Percentiles rank a stretch among this genome's conserved stretches.
phyloP scores from a whole-genome alignment of 2,329 filamentous ascomycete species.

The Huntiella decipiens region DNA sequence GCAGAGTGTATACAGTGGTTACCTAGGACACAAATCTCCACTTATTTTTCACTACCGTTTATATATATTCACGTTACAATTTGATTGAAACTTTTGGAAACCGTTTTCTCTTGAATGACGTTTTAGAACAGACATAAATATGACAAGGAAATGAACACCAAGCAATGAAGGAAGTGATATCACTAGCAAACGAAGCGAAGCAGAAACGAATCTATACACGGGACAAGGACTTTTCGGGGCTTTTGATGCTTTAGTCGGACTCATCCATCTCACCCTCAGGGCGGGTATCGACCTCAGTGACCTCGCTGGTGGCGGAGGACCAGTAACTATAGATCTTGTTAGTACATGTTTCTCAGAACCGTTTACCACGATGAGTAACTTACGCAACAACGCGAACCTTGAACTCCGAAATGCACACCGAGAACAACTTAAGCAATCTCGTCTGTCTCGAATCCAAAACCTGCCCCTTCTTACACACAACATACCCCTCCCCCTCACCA shows the following conservation, averaged over 20 bases:
- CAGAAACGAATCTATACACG: constrained; percentile 15
- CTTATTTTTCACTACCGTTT: not conserved
- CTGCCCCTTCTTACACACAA: constrained; percentile 71
- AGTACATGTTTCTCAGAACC: not conserved
- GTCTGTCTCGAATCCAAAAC: constrained; percentile 81
- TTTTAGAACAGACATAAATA: not conserved
- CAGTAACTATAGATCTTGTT: constrained; percentile 30
- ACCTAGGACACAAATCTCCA: too few species aligned
- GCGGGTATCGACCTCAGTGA: constrained; percentile 32
- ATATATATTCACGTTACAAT: too few species aligned
- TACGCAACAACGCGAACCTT: constrained; percentile 59
- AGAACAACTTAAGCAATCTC: constrained; percentile 81
- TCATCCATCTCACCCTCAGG: constrained; percentile 3
- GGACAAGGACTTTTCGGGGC: not conserved
- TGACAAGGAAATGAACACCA: constrained; percentile 1
- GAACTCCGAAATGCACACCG: constrained; percentile 80
- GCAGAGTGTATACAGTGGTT: not conserved
- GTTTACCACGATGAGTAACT: constrained; percentile 17
- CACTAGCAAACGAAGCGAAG: not conserved
- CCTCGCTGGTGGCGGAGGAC: constrained; percentile 37
- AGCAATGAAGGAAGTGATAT: not conserved
- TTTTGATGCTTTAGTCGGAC: constrained; percentile 4
- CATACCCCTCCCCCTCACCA: constrained; percentile 42
- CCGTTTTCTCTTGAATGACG: not conserved
- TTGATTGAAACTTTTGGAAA: too few species aligned